Base-by-base conservation (phyloP, 73 alveolate genomes). In the Paramecium primaurelia region DNA sequence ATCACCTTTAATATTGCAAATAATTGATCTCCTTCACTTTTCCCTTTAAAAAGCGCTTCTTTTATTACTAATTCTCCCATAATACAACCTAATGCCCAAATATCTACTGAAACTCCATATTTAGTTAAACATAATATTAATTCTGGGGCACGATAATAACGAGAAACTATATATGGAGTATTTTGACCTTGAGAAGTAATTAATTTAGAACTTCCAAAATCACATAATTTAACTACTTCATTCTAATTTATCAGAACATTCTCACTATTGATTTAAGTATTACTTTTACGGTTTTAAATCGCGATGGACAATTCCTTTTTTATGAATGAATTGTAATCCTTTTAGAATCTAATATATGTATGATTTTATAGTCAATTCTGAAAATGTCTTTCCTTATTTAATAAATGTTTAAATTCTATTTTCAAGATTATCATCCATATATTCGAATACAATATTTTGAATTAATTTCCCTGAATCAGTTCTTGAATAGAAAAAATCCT, bases 51-150 rank as follows among this genome's bases (percentile, higher is more conserved):
- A 75, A 71, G 28, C 7, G 36, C 12, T 45, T 34, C 25, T 12
- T 93, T 94, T 44, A 95, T 92, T 64, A 93, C 69, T 42, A 97
- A 68, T 93, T 97, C 99, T 37, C 89, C 92, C 22, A 97, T 59
- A 42, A 97, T 96, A 83, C 99, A 97, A 11, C 99, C 99, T 8
- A 94, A 92, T 16, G 98, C 94, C 1, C 97, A 97, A 47, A 97
- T 97, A 92, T 97, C 99, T 75, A 97, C 94, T 45, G 88, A 42
- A 16, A 59, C 71, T 51, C 87, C 90, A 68, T 96, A 97, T 36
- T 92, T 92, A 18, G 75, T 86, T 71, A 86, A 51, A 3, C 96
- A 96, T 28, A 97, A 89, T 59, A 94, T 92, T 25, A 96, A 92
- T 77, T 96, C 99, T 7, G 97, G 99, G 1, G 97, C 97, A 12